These are phyloP conservation scores for Pythium sukuiense DNA, from an alignment of 352 stramenopile genomes.

Conservation along the genomic window DNA sequence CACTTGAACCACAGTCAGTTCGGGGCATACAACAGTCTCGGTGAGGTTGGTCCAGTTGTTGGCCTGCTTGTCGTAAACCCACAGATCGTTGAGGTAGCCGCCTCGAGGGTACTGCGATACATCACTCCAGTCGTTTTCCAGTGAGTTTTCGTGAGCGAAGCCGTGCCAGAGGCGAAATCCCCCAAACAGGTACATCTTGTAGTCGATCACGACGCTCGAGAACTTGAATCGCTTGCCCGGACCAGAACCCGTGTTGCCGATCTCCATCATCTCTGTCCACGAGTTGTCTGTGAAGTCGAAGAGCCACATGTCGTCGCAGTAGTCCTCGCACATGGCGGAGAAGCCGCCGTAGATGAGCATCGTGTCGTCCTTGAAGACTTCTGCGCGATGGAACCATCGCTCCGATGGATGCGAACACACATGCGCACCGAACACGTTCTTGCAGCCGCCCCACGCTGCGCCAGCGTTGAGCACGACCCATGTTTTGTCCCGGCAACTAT, in stretches of 20 bases:
- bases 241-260: constrained; percentile 50
- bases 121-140: constrained; percentile 84
- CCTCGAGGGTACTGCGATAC: constrained; percentile 78
- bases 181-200: constrained; percentile 86
- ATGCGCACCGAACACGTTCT: constrained; percentile 79
- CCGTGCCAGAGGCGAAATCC: constrained; percentile 96
- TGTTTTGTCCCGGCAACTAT: constrained; percentile 72
- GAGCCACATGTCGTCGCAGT: constrained; percentile 95
- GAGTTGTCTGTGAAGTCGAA: constrained; percentile 91
- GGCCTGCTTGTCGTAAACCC: constrained; percentile 69
- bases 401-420: constrained; percentile 90
- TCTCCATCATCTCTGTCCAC: constrained; percentile 87
- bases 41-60: constrained; percentile 77
- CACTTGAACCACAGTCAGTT: constrained; percentile 52
- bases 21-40: constrained; percentile 61
- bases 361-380: constrained; percentile 86
- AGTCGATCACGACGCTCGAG: constrained; percentile 66
- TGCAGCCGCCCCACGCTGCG: constrained; percentile 90
- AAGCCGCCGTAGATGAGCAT: constrained; percentile 96
- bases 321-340: constrained; percentile 91
- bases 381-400: constrained; percentile 86
- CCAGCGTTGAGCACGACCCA: constrained; percentile 88
- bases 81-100: constrained; percentile 95
- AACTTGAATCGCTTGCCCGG: constrained; percentile 94
- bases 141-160: constrained; percentile 90